These are phyloP conservation scores for Cyberlindnera maclurae DNA, from an alignment of 805 yeast genomes.

Conservation along the genomic window DNA sequence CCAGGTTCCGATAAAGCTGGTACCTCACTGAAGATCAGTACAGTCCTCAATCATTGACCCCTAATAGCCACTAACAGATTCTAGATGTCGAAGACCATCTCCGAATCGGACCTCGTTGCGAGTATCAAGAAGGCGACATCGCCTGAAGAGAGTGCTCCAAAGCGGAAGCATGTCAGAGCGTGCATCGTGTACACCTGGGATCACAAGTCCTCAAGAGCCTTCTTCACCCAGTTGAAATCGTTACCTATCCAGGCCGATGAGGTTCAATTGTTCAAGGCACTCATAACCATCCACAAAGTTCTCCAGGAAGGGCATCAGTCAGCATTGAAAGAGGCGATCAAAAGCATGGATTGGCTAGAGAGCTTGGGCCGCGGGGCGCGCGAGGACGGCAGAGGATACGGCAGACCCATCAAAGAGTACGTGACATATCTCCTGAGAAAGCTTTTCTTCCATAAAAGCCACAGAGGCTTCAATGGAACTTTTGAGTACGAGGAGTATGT, in stretches of 20 bases:
- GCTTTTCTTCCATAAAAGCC: slow-evolving; percentile 73
- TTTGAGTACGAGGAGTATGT: slow-evolving; percentile 95
- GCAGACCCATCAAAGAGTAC: slow-evolving; percentile 71
- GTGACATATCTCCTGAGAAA: slow-evolving; percentile 63
- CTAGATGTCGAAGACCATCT: slow-evolving; percentile 20
- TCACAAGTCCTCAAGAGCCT: slow-evolving; percentile 72
- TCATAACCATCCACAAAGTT: slow-evolving; percentile 82
- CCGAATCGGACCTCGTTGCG: slow-evolving; percentile 34
- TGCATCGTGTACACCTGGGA: slow-evolving; percentile 97
- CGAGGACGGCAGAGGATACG: slow-evolving; percentile 48
- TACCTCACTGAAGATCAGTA: no score
- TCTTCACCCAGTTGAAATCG: slow-evolving; percentile 77
- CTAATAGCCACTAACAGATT: background rate
- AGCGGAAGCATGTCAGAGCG: slow-evolving; percentile 91
- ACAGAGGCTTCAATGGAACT: slow-evolving; percentile 88
- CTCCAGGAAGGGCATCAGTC: slow-evolving; percentile 97
- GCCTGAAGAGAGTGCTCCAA: slow-evolving; percentile 84
- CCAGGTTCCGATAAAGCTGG: no score
- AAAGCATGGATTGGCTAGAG: slow-evolving; percentile 71
- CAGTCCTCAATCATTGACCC: no score
- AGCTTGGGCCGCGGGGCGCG: slow-evolving; percentile 53
- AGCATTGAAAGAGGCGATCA: slow-evolving; percentile 70
- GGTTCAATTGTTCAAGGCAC: slow-evolving; percentile 76
- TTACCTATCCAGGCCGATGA: slow-evolving; percentile 79
- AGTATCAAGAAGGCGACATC: slow-evolving; percentile 72